Conservation (phyloP, 495 filamentous ascomycete species). For the Neurospora sp. region DNA sequence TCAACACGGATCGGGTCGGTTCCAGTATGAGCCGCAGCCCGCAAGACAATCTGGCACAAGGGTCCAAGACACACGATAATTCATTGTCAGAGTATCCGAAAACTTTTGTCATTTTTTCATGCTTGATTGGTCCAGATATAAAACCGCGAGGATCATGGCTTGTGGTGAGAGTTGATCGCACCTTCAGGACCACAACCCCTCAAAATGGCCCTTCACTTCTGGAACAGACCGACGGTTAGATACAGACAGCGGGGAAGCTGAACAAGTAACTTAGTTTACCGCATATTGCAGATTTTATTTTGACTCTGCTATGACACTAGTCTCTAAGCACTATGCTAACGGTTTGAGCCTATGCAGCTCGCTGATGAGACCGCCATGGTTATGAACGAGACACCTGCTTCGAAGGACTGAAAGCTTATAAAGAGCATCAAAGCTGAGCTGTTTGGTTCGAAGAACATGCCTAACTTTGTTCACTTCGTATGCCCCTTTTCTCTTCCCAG, state of each 20-base stretch:
- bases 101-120: background rate
- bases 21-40: background rate
- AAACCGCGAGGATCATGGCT: background rate
- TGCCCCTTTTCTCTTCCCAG: background rate
- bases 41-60: background rate
- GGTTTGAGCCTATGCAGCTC: background rate
- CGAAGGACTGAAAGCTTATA: background rate
- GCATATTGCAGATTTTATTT: too few relatives aligned
- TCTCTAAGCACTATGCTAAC: background rate
- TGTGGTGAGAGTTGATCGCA: background rate
- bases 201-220: background rate
- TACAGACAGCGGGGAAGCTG: background rate
- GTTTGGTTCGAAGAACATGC: background rate
- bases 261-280: background rate
- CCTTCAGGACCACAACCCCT: too few relatives aligned
- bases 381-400: background rate
- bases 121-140: background rate
- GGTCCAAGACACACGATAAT: background rate
- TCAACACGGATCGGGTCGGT: background rate
- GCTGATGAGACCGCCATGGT: background rate
- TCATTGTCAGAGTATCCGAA: background rate
- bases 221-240: background rate
- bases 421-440: background rate
- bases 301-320: background rate
- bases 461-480: background rate